Conservation (phyloP, 108 stramenopile genomes). For the Craspedostauros australis region DNA sequence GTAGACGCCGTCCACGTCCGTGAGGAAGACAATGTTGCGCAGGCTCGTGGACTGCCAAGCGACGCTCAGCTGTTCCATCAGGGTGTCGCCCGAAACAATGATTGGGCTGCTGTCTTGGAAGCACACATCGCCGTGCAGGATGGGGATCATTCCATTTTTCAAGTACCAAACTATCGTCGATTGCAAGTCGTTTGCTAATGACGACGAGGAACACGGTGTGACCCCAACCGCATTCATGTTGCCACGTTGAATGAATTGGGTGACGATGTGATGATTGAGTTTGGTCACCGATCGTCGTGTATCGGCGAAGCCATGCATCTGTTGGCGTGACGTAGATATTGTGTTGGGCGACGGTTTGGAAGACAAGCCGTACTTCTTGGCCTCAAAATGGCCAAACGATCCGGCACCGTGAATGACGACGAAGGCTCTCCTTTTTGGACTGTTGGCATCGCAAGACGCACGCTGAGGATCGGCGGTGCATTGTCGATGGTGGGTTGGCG, state of each 20-base stretch:
- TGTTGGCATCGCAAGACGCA: too few relatives aligned
- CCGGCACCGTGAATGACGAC: slow-evolving; percentile 77
- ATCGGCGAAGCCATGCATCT: slow-evolving; percentile 49
- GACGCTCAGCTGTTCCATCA: slow-evolving; percentile 36
- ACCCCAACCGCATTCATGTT: slow-evolving; percentile 65
- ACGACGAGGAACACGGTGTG: slow-evolving; percentile 58
- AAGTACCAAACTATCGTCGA: too few relatives aligned
- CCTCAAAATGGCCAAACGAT: slow-evolving; percentile 74
- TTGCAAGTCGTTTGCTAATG: too few relatives aligned
- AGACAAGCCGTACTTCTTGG: slow-evolving; percentile 56
- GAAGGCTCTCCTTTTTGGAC: too few relatives aligned
- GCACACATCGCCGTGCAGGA: slow-evolving; percentile 81
- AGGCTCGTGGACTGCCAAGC: too few relatives aligned
- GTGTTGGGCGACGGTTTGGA: slow-evolving; percentile 21
- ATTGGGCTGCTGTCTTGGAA: slow-evolving; percentile 44
- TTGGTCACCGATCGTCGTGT: slow-evolving; percentile 61
- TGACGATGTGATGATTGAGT: slow-evolving; percentile 53
- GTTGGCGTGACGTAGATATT: background rate
- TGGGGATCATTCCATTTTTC: slow-evolving; percentile 61
- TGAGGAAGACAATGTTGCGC: slow-evolving; percentile 76
- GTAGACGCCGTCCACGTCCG: slow-evolving; percentile 76
- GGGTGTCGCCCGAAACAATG: slow-evolving; percentile 69
- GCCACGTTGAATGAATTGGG: slow-evolving; percentile 30
- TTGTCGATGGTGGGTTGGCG: too few relatives aligned
- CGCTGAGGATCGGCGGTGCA: too few relatives aligned